A percentile compares a stretch with the other conserved stretches of the same genome.
These are phyloP conservation scores for Delitschia confertaspora DNA, from an alignment of 495 filamentous ascomycete genomes.

Conservation along the genomic window DNA sequence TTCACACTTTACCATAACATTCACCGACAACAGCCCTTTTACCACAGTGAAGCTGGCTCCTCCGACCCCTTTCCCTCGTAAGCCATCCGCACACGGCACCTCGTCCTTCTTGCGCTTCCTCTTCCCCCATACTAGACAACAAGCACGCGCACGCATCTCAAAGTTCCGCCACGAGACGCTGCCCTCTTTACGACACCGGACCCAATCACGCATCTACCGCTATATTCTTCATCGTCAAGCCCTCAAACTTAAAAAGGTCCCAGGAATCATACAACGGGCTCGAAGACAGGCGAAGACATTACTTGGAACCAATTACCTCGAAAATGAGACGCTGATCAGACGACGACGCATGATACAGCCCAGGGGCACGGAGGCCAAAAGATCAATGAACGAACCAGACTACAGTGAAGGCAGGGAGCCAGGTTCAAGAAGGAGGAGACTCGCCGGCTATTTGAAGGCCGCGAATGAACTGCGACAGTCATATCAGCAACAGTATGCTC, in stretches of 20 bases:
- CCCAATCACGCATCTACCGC: slow-evolving; percentile 66
- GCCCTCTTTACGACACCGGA: slow-evolving; percentile 54
- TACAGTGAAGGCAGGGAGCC: slow-evolving; percentile 41
- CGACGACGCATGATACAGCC: slow-evolving; percentile 9
- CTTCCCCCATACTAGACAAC: slow-evolving; percentile 50
- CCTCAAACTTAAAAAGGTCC: slow-evolving; percentile 27
- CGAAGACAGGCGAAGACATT: slow-evolving; percentile 23
- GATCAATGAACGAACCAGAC: slow-evolving; percentile 10
- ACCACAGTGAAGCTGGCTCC: slow-evolving; percentile 20
- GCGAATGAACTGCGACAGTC: slow-evolving; percentile 86
- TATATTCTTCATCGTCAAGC: slow-evolving; percentile 59
- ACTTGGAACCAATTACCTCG: slow-evolving; percentile 11
- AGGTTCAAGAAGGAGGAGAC: slow-evolving; percentile 64
- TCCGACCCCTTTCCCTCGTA: slow-evolving; percentile 16
- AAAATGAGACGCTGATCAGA: slow-evolving; percentile 28
- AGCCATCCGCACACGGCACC: slow-evolving; percentile 17
- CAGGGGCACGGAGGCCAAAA: not conserved
- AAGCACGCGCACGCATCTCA: slow-evolving; percentile 53
- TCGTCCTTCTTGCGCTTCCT: slow-evolving; percentile 47
- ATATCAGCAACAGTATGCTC: slow-evolving; percentile 46
- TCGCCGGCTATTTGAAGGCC: slow-evolving; percentile 77
- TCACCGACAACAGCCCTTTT: too few relatives aligned
- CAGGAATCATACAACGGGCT: slow-evolving; percentile 26
- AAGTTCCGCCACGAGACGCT: slow-evolving; percentile 65
- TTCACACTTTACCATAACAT: too few relatives aligned